phyloP scores from a whole-genome alignment of 1,284 basidiomycete species.

The Omphalotus olearius region DNA sequence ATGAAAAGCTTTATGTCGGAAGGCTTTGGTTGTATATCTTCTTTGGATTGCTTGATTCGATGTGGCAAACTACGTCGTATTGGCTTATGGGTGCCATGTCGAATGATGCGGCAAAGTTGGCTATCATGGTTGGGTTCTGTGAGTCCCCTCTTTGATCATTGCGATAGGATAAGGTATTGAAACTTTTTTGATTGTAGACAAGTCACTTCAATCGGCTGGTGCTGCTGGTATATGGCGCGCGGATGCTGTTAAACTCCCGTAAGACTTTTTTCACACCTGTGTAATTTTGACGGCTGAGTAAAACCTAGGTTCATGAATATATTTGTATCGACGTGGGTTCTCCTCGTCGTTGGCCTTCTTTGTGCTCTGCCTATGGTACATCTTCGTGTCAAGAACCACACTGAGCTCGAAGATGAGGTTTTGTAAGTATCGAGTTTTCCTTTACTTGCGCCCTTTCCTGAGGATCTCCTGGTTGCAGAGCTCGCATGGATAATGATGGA shows the following conservation, averaged over 20 bases:
- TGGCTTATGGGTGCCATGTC: slow-evolving; percentile 62
- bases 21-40: slow-evolving; percentile 59
- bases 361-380: slow-evolving; percentile 30
- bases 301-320: slow-evolving; percentile 26
- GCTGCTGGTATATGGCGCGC: slow-evolving; percentile 29
- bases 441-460: background rate
- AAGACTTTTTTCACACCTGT: slow-evolving; percentile 1
- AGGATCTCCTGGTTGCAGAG: slow-evolving; percentile 7
- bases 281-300: background rate
- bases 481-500: slow-evolving; percentile 16
- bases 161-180: background rate
- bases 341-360: slow-evolving; percentile 26
- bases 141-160: no score
- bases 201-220: slow-evolving; percentile 30
- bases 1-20: slow-evolving; percentile 45
- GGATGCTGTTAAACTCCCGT: slow-evolving; percentile 25
- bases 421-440: slow-evolving; percentile 15
- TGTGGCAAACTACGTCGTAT: slow-evolving; percentile 54
- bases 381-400: slow-evolving; percentile 27
- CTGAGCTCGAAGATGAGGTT: slow-evolving; percentile 25
- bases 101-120: slow-evolving; percentile 55
- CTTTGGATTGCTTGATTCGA: slow-evolving; percentile 52
- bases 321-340: slow-evolving; percentile 28
- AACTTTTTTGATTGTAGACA: slow-evolving; percentile 18
- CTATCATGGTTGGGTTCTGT: slow-evolving; percentile 39